Evolutionary conservation across 2,329 filamentous ascomycete species (phyloP), one percentile per base, ranked within the genome.

Genomic region (Ophioceras dolichostomum): DNA sequence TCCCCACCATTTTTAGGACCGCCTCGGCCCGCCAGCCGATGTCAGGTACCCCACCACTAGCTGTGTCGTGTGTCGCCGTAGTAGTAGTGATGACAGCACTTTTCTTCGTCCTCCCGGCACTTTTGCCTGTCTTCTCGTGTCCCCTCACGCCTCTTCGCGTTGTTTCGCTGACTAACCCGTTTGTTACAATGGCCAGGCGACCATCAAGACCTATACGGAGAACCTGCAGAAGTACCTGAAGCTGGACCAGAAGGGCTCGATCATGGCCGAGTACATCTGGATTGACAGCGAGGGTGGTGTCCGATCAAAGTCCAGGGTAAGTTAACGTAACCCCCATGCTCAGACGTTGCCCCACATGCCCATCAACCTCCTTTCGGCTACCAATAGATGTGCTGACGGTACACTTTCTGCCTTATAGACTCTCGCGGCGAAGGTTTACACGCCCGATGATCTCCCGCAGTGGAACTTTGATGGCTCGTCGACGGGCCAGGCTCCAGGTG

Each of bases 241-340:
- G 56, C 83, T 96, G 54, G 81, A 88, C 61, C 89, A 96, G 70
- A 84, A 82, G 62, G 88, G 87, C 61, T 69, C 67, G 52, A 71
- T 93, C 58, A 91, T 94, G 64, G 89, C 87, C 57, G 89, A 65
- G 49, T 49, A 49, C 43, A 43, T 49, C 45, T 95, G 89, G 89
- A 83, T 95, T 60, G 88, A 95, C 57, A 72, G 83, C 47, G 64
- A 67, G 47, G 87, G 88, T 59, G 80, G 82, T 55, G 74, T 84
- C 51, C 87, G 91, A 55, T 94, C 87, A 60, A 98, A 96, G 73
- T 89, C 83, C 58, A 93, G 87, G 75, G 89, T 95, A 72, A 72
- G 85, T 71, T 16, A 29, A 27, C 41, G 45, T 27, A 49, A 30
- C 28, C 24, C 9, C 9, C 24, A 9, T n/a, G 24, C 24, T 9